A percentile compares a stretch with the other conserved stretches of the same genome.
Conservation (phyloP, 2,329 filamentous ascomycete species). For the Claviceps fusiformis region DNA sequence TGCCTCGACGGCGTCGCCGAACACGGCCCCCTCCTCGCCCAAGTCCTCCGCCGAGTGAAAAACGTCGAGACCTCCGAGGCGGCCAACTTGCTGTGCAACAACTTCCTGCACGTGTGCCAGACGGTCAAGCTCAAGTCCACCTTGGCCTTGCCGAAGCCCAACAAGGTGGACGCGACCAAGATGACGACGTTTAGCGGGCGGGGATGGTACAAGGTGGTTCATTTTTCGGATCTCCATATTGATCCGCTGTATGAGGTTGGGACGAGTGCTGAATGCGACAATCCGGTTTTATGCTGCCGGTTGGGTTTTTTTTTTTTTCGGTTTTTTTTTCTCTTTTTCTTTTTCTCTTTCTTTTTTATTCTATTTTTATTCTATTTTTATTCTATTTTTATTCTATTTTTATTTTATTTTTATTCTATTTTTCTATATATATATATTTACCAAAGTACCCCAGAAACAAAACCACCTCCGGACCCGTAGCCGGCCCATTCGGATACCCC, state of each 20-base stretch:
- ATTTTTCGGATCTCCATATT: conserved; percentile 1
- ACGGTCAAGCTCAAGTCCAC: not conserved
- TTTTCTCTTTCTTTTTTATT: no score
- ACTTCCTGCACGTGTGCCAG: not conserved
- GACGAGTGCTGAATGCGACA: conserved; percentile 10
- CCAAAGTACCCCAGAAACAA: not conserved
- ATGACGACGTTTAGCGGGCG: not conserved
- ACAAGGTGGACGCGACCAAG: not conserved
- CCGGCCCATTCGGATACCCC: not conserved
- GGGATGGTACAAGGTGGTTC: not conserved
- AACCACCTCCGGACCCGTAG: not conserved
- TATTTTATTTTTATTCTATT: not conserved
- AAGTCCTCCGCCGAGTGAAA: not conserved
- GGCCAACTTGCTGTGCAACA: not conserved
- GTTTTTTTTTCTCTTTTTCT: no score
- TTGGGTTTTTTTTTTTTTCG: conserved; percentile 3
- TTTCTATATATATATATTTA: no score
- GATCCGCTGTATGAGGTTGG: not conserved
- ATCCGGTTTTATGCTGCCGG: not conserved
- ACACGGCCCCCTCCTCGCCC: not conserved
- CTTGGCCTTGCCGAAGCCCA: not conserved
- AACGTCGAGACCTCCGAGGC: not conserved
- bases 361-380: no score
- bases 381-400: no score
- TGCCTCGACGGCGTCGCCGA: not conserved